Evolutionary conservation across 2,329 filamentous ascomycete genomes (phyloP), one percentile per base, ranked within the genome.

Genomic region (Cadophora sp.): DNA sequence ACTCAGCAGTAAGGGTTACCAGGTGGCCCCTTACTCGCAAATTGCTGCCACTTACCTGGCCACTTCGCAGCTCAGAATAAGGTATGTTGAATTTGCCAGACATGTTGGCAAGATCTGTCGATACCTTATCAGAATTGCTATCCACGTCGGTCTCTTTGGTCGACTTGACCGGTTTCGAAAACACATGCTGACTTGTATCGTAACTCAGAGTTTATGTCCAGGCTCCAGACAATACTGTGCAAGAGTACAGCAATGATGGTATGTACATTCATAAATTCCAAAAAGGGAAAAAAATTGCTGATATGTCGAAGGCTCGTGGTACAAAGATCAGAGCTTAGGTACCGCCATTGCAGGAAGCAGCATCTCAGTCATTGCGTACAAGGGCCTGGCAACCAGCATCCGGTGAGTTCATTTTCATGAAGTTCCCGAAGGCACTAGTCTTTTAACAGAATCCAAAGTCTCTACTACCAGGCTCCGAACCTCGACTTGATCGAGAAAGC

Each of bases 161-260:
- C 3, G 37, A 46, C 43, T 12, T 11, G 43, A 8, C 31, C 16
- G 24, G 3, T 19, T 26, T 58, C 2, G 9, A 19, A 40, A 59
- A 24, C 31, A 26, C n/a, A 22, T 59, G 31, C 55, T 53, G 26
- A 53, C 46, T 34, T 19, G 26, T 7, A 16, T 14, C n/a, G 2
- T 11, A n/a, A 24, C 14, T 62, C 22, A 48, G 64, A 40, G 56
- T 68, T 14, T 68, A 65, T 58, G 66, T 61, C 12, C 66, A 68
- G 56, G 48, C 56, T 3, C 31, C 62, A 0, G 66, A 68, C 43
- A 61, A 68, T 26, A 34, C 66, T 1, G 55, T 68, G 46, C 66
- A 68, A n/a, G 66, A 68, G 29, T 68, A 65, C 46, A 63, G 66
- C 19, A 62, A 56, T 22, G 62, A 65, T 24, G 34, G 66, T 65